Evolutionary conservation across 2,329 filamentous ascomycete genomes (phyloP), one percentile per base, ranked within the genome.

Genomic region (Apiospora arundinis): DNA sequence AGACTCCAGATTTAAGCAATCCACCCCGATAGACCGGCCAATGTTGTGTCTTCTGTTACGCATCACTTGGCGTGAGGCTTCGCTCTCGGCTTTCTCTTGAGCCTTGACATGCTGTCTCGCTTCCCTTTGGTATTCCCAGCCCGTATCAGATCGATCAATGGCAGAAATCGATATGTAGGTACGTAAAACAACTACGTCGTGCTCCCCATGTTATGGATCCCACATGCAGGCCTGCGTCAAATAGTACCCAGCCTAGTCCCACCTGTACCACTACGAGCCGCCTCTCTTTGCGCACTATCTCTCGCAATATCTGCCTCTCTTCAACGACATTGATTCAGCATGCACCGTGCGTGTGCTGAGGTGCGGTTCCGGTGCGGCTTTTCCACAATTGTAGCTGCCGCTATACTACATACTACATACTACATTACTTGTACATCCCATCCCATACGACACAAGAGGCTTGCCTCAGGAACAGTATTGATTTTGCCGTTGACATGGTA

Each of bases 231-330:
- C 56, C 56, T 63, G 56, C 56, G 56, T 63, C 56, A 63, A 63
- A 63, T 63, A 63, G 56, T 63, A 40, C 32, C 56, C 56, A 32
- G 21, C 56, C 56, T 40, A 40, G 56, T 63, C 56, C 56, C 56
- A 63, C 56, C 56, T 63, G 32, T 63, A 63, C 56, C 32, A 28
- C 56, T 63, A 63, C 56, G 56, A 63, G 56, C 56, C 56, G 56
- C 32, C 56, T 37, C 40, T 23, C 56, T 32, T n/a, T 40, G 32
- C 56, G 32, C 56, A n/a, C 56, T 40, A 63, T 63, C 56, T 63
- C 56, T 40, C 56, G 56, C 56, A 63, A 12, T 63, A 63, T 63
- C 56, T 63, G 32, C 56, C 42, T 45, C 42, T 63, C 32, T 63
- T 12, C 8, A 21, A 11, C 56, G n/a, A 40, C 32, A n/a, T 40